Evolutionary conservation across 2,329 filamentous ascomycete species (phyloP).

Genomic region (Dothideomycetidae sp.): DNA sequence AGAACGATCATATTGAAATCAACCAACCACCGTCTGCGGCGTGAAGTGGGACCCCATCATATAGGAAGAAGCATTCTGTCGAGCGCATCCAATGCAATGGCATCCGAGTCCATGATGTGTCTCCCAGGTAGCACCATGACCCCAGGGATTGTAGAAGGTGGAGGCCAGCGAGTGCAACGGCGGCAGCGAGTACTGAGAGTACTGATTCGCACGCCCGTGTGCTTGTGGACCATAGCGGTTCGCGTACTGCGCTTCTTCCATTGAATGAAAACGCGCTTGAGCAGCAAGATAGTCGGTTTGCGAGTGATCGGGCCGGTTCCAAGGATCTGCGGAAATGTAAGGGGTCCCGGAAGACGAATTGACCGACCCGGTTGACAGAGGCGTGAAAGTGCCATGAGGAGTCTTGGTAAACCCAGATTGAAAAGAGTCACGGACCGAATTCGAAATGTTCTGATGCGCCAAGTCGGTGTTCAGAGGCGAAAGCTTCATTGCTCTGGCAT

Average conservation of each 20-base stretch:
- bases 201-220: conserved; percentile 20
- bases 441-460: conserved; percentile 35
- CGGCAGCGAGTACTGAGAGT: conserved; percentile 16
- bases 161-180: conserved; percentile 11
- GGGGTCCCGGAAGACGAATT: conserved; percentile 20
- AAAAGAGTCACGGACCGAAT: conserved; percentile 31
- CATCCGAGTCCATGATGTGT: conserved; percentile 22
- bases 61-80: conserved; percentile 22
- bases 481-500: conserved; percentile 28
- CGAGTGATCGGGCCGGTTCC: conserved; percentile 18
- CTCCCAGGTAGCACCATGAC: conserved; percentile 20
- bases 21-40: conserved; percentile 25
- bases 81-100: conserved; percentile 21
- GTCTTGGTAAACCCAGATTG: conserved; percentile 21
- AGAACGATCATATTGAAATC: too few species aligned
- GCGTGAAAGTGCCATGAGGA: conserved; percentile 15
- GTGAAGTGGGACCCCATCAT: conserved; percentile 20
- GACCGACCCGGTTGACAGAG: conserved; percentile 17
- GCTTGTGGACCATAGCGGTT: conserved; percentile 20
- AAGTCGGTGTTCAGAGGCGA: conserved; percentile 53
- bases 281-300: conserved; percentile 19
- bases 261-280: conserved; percentile 19
- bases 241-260: conserved; percentile 22
- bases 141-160: conserved; percentile 21
- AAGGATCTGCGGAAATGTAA: conserved; percentile 22